Evolutionary conservation across 2,329 filamentous ascomycete species (phyloP).

Genomic region (Colletotrichum caudatum): DNA sequence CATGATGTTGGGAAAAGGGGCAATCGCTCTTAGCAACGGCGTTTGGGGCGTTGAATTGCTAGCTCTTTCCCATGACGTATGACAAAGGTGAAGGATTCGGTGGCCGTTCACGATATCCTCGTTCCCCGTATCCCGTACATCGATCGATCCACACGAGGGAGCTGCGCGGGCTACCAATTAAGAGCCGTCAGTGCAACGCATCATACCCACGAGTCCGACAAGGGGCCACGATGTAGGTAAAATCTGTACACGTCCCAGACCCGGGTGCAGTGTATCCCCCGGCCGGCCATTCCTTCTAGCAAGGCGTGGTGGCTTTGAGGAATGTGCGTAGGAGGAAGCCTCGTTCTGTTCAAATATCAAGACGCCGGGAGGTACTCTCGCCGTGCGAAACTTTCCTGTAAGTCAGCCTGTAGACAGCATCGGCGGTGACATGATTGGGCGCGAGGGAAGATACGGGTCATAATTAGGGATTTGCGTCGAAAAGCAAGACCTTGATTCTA

Average conservation of each 20-base stretch:
- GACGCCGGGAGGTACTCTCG: neutral
- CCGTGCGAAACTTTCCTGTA: neutral
- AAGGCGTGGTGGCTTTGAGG: neutral
- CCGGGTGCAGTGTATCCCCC: too few species aligned
- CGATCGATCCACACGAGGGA: neutral
- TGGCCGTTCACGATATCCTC: neutral
- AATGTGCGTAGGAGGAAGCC: neutral
- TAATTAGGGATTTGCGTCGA: neutral
- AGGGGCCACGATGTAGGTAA: neutral
- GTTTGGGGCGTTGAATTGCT: neutral
- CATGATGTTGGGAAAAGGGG: neutral
- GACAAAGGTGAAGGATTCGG: neutral
- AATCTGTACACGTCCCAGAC: neutral
- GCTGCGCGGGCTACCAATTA: neutral
- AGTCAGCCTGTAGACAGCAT: neutral
- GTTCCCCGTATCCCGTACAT: neutral
- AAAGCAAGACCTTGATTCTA: slow-evolving; percentile 22
- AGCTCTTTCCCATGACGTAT: neutral
- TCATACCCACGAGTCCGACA: neutral
- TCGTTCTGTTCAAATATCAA: neutral
- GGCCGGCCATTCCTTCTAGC: neutral
- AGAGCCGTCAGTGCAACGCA: neutral
- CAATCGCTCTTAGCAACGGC: too few species aligned
- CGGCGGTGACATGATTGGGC: too few species aligned
- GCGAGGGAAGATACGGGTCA: neutral